Base-by-base conservation (phyloP, 1,284 basidiomycete genomes). In the Meira miltonrushii region DNA sequence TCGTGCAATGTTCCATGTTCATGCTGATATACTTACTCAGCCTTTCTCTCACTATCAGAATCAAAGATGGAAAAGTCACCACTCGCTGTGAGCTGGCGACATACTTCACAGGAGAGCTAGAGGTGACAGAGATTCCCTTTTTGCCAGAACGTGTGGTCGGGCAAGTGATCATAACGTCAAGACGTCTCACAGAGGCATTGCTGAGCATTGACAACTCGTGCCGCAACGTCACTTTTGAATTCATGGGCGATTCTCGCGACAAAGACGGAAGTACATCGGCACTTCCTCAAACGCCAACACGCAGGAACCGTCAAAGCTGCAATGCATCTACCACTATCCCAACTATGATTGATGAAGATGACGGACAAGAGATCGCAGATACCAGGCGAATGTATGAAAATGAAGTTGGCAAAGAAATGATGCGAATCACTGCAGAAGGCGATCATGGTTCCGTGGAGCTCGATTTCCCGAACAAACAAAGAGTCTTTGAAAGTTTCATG, bases 1-100 rank as follows among this genome's bases (percentile, higher is more conserved):
- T 53, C 23, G 23, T 48, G 7, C 4, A 9, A 23, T 48, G 10
- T 5, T 19, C 13, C 11, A 19, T 5, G 6, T n/a, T 5, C 4
- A 15, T 50, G 23, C 15, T 6, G 5, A 6, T 50, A 17, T 50
- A 43, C 19, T 43, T 5, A n/a, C 13, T 21, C 47, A 25, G 4
- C 21, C 9, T 6, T 21, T 50, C 47, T 50, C 47, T 50, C n/a
- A n/a, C n/a, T n/a, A n/a, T 50, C 13, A 53, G 50, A 15, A 13
- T 53, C 8, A 19, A 53, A 19, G 50, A 53, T 19, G 50, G 50
- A 17, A 53, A 53, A 8, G 37, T 19, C 2, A 17, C 39, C 4
- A 53, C 50, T 17, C 37, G 38, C 17, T 53, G 50, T 17, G 39
- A 28, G 15, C 15, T 53, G 5, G 28, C n/a, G 8, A 53, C 50